Base-by-base conservation (phyloP, 331 rosid genomes). In the Malus hybrid region DNA sequence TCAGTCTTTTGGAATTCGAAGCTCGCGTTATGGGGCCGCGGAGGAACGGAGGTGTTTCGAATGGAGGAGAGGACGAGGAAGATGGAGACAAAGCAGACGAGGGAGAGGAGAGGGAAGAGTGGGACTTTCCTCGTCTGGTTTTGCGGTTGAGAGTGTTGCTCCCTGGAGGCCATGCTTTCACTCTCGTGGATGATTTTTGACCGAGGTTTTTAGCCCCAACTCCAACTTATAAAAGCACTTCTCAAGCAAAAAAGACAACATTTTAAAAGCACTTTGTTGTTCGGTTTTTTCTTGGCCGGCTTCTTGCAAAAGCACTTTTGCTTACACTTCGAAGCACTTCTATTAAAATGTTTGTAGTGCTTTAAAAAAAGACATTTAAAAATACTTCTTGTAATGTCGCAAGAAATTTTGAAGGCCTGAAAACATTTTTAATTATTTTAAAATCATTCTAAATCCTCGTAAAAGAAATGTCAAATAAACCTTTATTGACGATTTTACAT, bases 91-190 rank as follows among this genome's bases (percentile, higher is more conserved):
- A 95, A 92, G 83, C 71, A 86, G 84, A 89, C 75, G 63, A 95
- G 91, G 53, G 96, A 90, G 76, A 92, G 90, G 14, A 95, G 74
- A 2, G 97, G 93, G 68, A 89, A 87, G 70, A 92, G 88, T 62
- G 99, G 87, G 29, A 86, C 53, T 66, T 83, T 93, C 93, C 89
- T 90, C 5, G 80, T 33, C 62, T 73, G 79, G 79, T 34, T 62
- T 66, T 63, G 77, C 10, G 16, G 72, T 20, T 56, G 82, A 26
- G 64, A 39, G 60, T 73, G 69, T 15, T 52, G 57, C n/a, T 77
- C 78, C 74, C 85, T 66, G 33, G 46, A 48, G 30, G 88, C 90
- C 88, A 87, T 86, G 74, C 78, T 75, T 84, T 30, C 24, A 22
- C 62, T 10, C 5, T 19, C 46, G 19, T 46, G 3, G 39, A 30